Conservation (phyloP, 257 asterid genomes). For the Jaltomata sinuosa region DNA sequence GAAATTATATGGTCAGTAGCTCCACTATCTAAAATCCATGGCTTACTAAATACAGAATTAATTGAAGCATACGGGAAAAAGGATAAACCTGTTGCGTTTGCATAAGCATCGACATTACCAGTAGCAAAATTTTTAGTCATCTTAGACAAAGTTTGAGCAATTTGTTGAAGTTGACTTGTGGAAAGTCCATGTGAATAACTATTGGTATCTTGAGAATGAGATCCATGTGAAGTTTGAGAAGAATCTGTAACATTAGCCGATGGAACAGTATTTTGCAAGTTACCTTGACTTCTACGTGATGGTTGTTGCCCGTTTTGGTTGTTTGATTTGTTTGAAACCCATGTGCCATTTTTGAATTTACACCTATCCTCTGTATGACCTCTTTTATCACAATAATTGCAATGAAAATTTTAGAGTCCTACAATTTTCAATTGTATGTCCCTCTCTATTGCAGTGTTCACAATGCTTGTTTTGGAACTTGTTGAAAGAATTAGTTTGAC, state of each 20-base stretch:
- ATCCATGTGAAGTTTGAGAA: background rate
- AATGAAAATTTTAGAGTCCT: background rate
- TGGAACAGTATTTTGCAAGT: background rate
- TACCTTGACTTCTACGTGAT: background rate
- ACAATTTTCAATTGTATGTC: background rate
- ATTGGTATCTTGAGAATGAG: background rate
- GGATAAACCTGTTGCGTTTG: background rate
- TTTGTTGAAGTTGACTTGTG: too few species aligned
- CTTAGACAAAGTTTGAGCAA: background rate
- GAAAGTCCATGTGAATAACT: too few species aligned
- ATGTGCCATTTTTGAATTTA: background rate
- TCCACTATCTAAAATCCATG: background rate
- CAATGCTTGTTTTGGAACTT: background rate
- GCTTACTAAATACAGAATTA: background rate
- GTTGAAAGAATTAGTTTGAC: background rate
- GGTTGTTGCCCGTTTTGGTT: background rate
- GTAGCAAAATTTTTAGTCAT: background rate
- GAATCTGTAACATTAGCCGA: too few species aligned
- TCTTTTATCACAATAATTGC: background rate
- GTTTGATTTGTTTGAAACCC: background rate
- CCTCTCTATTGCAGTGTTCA: background rate
- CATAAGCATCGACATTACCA: background rate
- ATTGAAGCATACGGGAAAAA: background rate
- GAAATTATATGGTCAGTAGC: conserved; percentile 4
- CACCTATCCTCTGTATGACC: background rate